phyloP scores from a whole-genome alignment of 805 yeast species.

The Candida golubevii region DNA sequence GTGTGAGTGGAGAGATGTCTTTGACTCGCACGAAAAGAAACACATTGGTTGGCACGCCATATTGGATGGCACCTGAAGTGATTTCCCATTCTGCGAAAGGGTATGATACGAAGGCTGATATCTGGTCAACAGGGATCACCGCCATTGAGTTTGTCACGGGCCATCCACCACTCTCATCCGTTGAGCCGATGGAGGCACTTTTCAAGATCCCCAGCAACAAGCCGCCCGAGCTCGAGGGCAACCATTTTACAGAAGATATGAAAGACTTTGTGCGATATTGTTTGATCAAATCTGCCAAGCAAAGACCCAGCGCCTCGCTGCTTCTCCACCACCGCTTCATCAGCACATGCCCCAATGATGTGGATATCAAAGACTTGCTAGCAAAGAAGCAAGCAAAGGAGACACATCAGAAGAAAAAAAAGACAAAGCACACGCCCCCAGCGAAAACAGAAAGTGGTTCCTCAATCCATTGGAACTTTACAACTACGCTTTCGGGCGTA shows the following conservation, averaged over 20 bases:
- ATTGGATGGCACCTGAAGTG: constrained; percentile 99
- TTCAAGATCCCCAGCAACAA: constrained; percentile 61
- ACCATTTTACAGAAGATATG: constrained; percentile 43
- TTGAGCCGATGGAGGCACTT: constrained; percentile 74
- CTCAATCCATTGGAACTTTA: constrained; percentile 13
- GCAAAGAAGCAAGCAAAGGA: constrained; percentile 7
- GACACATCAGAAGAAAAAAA: constrained; percentile 24
- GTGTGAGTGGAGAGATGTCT: constrained; percentile 81
- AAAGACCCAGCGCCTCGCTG: constrained; percentile 57
- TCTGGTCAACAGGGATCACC: constrained; percentile 95
- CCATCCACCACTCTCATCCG: constrained; percentile 68
- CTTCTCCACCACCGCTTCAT: constrained; percentile 56
- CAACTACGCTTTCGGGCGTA: constrained; percentile 9
- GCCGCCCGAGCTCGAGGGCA: constrained; percentile 56
- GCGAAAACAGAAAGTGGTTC: constrained; percentile 16
- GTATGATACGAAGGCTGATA: constrained; percentile 83
- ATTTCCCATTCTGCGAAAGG: constrained; percentile 49
- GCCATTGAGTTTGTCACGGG: constrained; percentile 82
- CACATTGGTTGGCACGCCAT: constrained; percentile 93
- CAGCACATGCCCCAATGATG: constrained; percentile 18
- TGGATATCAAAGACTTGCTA: constrained; percentile 9
- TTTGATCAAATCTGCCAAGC: constrained; percentile 58
- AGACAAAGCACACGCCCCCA: constrained; percentile 2
- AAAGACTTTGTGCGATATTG: constrained; percentile 66
- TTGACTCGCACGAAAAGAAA: constrained; percentile 47